Percentiles rank a stretch among this genome's conserved stretches.
Evolutionary conservation across 306 rosid genomes (phyloP).

Genomic region (Medicago ruthenica): DNA sequence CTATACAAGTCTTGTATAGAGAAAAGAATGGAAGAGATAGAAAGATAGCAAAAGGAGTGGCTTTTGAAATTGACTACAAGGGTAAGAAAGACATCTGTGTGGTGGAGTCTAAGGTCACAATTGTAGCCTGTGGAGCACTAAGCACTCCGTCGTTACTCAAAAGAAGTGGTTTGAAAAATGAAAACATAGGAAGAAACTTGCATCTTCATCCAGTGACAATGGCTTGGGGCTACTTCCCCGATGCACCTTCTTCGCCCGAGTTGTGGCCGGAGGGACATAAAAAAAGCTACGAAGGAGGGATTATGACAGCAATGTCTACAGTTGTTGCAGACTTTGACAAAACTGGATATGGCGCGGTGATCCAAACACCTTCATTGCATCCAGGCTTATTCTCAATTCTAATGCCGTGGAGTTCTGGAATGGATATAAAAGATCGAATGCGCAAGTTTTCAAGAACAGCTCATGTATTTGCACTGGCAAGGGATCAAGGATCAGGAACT

Average conservation of each 20-base stretch:
- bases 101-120: slow-evolving; percentile 75
- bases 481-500: slow-evolving; percentile 78
- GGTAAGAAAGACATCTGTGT: slow-evolving; percentile 58
- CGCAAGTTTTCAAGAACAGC: slow-evolving; percentile 70
- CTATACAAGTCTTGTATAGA: slow-evolving; percentile 55
- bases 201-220: slow-evolving; percentile 82
- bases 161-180: slow-evolving; percentile 71
- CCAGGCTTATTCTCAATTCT: slow-evolving; percentile 80
- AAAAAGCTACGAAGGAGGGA: slow-evolving; percentile 88
- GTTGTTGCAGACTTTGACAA: slow-evolving; percentile 54
- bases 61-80: slow-evolving; percentile 49
- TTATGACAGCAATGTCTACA: slow-evolving; percentile 88
- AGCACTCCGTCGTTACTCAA: slow-evolving; percentile 67
- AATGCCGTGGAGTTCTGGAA: slow-evolving; percentile 84
- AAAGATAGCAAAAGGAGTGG: slow-evolving; percentile 59
- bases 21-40: slow-evolving; percentile 51
- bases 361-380: slow-evolving; percentile 84
- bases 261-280: slow-evolving; percentile 63
- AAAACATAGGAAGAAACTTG: slow-evolving; percentile 69
- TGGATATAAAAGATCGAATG: slow-evolving; percentile 68
- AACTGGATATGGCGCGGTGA: slow-evolving; percentile 70
- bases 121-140: slow-evolving; percentile 86
- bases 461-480: slow-evolving; percentile 75
- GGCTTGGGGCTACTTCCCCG: slow-evolving; percentile 92
- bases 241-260: slow-evolving; percentile 42